Evolutionary conservation across 2,329 filamentous ascomycete species (phyloP).

Genomic region (Elsinoe perseae): DNA sequence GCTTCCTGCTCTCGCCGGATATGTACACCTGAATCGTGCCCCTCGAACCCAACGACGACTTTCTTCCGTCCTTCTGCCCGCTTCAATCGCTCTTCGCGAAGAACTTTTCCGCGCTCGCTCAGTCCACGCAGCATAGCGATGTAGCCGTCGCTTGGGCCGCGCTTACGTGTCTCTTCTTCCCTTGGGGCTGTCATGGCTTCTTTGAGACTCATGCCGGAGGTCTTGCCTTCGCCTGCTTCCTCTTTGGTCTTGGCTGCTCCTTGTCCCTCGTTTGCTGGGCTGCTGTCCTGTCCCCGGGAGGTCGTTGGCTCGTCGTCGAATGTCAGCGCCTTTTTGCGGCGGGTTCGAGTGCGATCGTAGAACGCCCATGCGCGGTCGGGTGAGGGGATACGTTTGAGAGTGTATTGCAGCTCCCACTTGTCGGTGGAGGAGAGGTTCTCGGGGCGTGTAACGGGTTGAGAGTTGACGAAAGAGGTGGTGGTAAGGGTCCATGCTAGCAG

Average conservation of each 20-base stretch:
- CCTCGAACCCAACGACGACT: constrained; percentile 25
- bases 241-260: neutral
- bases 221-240: neutral
- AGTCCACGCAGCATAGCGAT: constrained; percentile 37
- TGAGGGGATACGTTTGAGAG: constrained; percentile 54
- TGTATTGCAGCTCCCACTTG: constrained; percentile 71
- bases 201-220: constrained; percentile 1
- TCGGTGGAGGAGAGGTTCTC: constrained; percentile 37
- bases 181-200: constrained; percentile 16
- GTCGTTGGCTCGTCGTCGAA: constrained; percentile 30
- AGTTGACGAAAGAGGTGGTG: constrained; percentile 65
- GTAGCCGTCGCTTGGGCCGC: constrained; percentile 35
- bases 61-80: constrained; percentile 41
- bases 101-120: constrained; percentile 50
- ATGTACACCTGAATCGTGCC: neutral
- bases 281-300: neutral
- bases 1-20: neutral
- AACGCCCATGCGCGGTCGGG: constrained; percentile 40
- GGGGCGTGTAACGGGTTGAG: constrained; percentile 55
- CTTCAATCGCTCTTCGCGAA: constrained; percentile 49
- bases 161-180: neutral
- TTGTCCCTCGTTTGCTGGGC: neutral
- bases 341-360: constrained; percentile 50
- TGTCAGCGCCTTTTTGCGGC: constrained; percentile 45
- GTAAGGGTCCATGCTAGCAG: constrained; percentile 65